phyloP scores from a whole-genome alignment of 768 basidiomycete genomes.

The Lanmaoa pseudosensibilis region DNA sequence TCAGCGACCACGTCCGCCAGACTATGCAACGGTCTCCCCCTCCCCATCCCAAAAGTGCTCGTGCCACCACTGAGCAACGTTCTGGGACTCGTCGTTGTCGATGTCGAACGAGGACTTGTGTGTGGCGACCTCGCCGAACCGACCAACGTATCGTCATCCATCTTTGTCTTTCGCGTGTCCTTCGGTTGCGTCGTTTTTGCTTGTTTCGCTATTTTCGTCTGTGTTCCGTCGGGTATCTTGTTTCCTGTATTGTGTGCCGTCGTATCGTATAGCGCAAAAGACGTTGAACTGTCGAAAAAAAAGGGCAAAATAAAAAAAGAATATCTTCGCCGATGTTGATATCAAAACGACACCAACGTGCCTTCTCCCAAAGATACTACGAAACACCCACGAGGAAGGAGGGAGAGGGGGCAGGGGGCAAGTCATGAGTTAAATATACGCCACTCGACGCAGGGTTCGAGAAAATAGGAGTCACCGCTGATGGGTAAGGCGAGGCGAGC shows the following conservation, averaged over 20 bases:
- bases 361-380: constrained; percentile 1
- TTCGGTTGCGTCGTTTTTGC: not conserved
- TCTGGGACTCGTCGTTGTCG: constrained; percentile 15
- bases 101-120: constrained; percentile 21
- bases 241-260: not conserved
- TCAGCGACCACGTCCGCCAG: constrained; percentile 46
- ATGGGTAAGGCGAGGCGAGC: constrained; percentile 19
- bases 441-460: constrained; percentile 10
- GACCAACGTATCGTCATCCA: constrained; percentile 29
- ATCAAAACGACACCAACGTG: constrained; percentile 2
- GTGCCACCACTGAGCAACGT: constrained; percentile 6
- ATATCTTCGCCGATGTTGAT: constrained; percentile 1
- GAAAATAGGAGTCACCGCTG: not conserved
- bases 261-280: not conserved
- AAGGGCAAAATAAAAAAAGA: not conserved
- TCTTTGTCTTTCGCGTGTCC: not conserved
- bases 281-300: not conserved
- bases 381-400: constrained; percentile 12
- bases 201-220: not conserved
- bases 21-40: constrained; percentile 40
- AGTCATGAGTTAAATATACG: constrained; percentile 13
- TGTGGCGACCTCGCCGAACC: constrained; percentile 21
- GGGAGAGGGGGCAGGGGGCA: not conserved
- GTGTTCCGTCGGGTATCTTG: not conserved
- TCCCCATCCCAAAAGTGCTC: constrained; percentile 13